Evolutionary conservation across 73 alveolate species (phyloP).

Genomic region (Symbiodinium pilosum): DNA sequence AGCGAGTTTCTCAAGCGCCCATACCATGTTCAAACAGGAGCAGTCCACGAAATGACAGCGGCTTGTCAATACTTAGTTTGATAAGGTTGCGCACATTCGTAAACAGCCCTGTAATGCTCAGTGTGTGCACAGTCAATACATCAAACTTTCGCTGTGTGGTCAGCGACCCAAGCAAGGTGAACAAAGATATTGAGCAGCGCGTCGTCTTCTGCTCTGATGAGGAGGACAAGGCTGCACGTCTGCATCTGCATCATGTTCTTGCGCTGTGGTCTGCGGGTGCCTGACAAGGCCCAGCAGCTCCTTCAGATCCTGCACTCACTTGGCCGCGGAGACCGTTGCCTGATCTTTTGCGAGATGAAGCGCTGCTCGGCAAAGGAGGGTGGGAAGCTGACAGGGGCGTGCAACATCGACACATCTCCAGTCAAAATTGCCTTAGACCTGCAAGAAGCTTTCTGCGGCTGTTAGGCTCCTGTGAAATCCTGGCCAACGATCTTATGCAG

Average conservation of each 20-base stretch:
- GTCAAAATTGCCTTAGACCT: too few relatives aligned
- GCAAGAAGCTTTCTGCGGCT: too few relatives aligned
- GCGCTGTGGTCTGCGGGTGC: neutral
- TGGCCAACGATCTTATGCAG: conserved; percentile 64
- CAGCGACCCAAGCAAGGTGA: too few relatives aligned
- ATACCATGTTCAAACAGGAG: conserved; percentile 96
- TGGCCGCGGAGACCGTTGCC: conserved; percentile 56
- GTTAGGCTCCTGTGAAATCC: conserved; percentile 60
- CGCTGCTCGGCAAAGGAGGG: conserved; percentile 25
- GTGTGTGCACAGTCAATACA: neutral
- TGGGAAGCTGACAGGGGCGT: neutral
- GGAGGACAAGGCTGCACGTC: conserved; percentile 25
- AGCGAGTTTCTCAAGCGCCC: conserved; percentile 98
- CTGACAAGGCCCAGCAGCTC: conserved; percentile 57
- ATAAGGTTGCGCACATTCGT: too few relatives aligned
- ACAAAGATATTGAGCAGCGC: conserved; percentile 64
- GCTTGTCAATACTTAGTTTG: too few relatives aligned
- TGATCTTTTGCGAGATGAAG: conserved; percentile 74
- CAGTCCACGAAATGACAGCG: conserved; percentile 57
- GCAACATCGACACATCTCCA: too few relatives aligned
- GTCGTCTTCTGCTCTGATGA: conserved; percentile 65
- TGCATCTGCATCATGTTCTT: neutral
- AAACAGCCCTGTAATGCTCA: too few relatives aligned
- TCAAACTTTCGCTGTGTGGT: too few relatives aligned
- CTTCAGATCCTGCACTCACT: conserved; percentile 56